Percentiles rank a stretch among this genome's conserved stretches.
Conservation (phyloP, 2,329 filamentous ascomycete genomes). For the Talaromyces sp. region DNA sequence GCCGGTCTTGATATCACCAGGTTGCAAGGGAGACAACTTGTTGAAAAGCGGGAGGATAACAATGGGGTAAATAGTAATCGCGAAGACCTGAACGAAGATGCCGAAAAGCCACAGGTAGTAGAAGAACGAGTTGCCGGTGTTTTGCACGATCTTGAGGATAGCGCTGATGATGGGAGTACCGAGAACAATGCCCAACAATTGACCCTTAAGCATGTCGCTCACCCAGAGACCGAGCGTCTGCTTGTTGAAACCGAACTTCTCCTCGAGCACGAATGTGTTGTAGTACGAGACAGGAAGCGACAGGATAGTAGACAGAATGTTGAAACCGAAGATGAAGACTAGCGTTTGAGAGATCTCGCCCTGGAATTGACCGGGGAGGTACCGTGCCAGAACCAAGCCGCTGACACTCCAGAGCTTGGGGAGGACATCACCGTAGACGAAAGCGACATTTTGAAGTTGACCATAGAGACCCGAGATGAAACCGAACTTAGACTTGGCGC, state of each 20-base stretch:
- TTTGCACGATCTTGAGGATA: conserved; percentile 91
- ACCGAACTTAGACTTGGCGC: conserved; percentile 90
- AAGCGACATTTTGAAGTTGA: conserved; percentile 83
- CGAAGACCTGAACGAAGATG: conserved; percentile 85
- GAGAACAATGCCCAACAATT: conserved; percentile 76
- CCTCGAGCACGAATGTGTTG: conserved; percentile 92
- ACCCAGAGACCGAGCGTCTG: conserved; percentile 88
- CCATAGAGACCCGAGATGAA: conserved; percentile 79
- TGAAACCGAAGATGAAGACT: conserved; percentile 86
- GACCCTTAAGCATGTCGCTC: conserved; percentile 87
- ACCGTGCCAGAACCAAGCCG: conserved; percentile 72
- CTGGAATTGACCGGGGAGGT: conserved; percentile 75
- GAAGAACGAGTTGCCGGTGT: conserved; percentile 93
- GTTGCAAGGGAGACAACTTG: conserved; percentile 89
- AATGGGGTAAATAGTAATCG: conserved; percentile 94
- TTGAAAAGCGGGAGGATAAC: conserved; percentile 96
- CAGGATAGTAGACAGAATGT: conserved; percentile 76
- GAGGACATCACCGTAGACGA: conserved; percentile 88
- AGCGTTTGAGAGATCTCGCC: conserved; percentile 95
- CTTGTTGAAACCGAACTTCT: conserved; percentile 99
- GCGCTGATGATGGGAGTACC: conserved; percentile 86
- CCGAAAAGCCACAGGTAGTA: conserved; percentile 97
- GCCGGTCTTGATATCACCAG: conserved; percentile 81
- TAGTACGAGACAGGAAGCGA: conserved; percentile 84
- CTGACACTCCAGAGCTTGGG: conserved; percentile 87